Evolutionary conservation across 1,284 basidiomycete genomes (phyloP).

Genomic region (Malassezia restricta): DNA sequence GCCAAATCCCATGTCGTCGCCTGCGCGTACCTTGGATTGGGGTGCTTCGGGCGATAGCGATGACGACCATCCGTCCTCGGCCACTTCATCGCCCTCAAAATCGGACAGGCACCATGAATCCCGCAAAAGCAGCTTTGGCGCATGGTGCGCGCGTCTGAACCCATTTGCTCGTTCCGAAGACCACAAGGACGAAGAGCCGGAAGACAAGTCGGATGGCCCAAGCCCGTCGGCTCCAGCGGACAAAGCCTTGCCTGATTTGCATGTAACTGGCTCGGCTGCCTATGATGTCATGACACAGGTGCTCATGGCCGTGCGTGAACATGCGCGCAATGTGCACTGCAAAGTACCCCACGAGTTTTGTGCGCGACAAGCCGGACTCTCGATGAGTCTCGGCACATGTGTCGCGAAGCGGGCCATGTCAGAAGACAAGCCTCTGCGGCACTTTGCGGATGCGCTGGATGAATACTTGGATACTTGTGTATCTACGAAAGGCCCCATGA

Average conservation of each 20-base stretch:
- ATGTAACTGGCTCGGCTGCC: not conserved
- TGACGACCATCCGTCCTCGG: not conserved
- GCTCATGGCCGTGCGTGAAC: conserved; percentile 8
- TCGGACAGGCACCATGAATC: not conserved
- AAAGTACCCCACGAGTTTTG: not conserved
- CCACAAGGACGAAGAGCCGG: not conserved
- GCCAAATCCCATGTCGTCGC: not conserved
- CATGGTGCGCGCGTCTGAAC: conserved; percentile 13
- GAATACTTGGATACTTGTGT: not conserved
- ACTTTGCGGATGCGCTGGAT: conserved; percentile 7
- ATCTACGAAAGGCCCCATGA: not conserved
- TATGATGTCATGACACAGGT: conserved; percentile 15
- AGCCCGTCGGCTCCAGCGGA: not conserved
- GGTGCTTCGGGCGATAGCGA: not conserved
- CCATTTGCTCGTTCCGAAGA: conserved; percentile 5
- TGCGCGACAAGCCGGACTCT: not conserved
- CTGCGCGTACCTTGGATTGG: conserved; percentile 5
- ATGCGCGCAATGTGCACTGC: conserved; percentile 11
- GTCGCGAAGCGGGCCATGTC: not conserved
- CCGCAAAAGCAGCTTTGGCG: not conserved
- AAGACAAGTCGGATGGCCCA: not conserved
- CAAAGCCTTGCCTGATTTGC: not conserved
- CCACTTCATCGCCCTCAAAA: no score
- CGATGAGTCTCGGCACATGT: not conserved
- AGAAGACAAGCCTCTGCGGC: not conserved